These are phyloP conservation scores for Pseudomicrostroma phylloplanum DNA, from an alignment of 1,284 basidiomycete genomes.

Conservation along the genomic window DNA sequence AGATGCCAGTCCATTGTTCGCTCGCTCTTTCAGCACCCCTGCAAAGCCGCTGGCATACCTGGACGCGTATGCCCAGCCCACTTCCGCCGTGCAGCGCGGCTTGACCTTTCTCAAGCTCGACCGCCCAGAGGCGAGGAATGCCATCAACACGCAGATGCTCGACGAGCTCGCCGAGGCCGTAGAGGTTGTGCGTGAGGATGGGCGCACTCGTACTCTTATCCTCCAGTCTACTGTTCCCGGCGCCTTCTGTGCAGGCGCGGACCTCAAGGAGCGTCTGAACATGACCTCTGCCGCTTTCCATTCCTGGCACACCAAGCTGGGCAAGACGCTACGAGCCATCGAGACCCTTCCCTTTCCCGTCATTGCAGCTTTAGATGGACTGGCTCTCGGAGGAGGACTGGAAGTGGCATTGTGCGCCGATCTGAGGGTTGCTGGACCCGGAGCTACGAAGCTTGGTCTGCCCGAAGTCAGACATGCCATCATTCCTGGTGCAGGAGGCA, in stretches of 20 bases:
- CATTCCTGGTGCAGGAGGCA: constrained; percentile 64
- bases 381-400: constrained; percentile 82
- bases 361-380: constrained; percentile 85
- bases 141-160: constrained; percentile 70
- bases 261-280: constrained; percentile 72
- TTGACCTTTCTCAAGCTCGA: constrained; percentile 60
- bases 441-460: constrained; percentile 70
- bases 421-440: constrained; percentile 67
- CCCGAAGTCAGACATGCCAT: constrained; percentile 82
- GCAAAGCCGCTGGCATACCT: too few species aligned
- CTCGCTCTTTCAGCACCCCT: too few species aligned
- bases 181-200: constrained; percentile 53
- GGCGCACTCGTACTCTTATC: constrained; percentile 22
- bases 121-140: constrained; percentile 78
- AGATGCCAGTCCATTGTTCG: too few species aligned
- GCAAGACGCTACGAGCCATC: constrained; percentile 66
- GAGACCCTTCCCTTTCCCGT: constrained; percentile 78
- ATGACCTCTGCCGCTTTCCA: constrained; percentile 63
- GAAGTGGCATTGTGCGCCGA: constrained; percentile 83
- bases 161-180: constrained; percentile 63
- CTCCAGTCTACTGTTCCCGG: constrained; percentile 25
- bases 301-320: constrained; percentile 71
- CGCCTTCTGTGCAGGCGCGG: constrained; percentile 73
- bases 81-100: neutral
- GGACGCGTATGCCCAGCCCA: too few species aligned